Evolutionary conservation across 2,329 filamentous ascomycete species (phyloP).

Genomic region (Monilinia fructigena): DNA sequence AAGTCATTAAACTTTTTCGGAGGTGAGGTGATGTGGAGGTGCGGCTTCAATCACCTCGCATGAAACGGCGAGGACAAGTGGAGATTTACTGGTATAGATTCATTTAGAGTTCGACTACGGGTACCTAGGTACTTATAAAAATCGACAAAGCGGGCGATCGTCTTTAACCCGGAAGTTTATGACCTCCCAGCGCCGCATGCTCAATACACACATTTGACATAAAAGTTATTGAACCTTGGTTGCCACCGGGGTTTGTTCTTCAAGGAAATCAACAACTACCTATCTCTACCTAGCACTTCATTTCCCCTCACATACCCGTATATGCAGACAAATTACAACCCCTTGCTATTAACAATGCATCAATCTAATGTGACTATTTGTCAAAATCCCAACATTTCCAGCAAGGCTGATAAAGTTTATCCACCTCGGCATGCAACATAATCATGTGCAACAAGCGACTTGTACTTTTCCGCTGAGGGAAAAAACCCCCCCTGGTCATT

Average conservation of each 20-base stretch:
- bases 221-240: background rate
- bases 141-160: background rate
- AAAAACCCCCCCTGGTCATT: background rate
- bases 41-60: constrained; percentile 1
- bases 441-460: constrained; percentile 1
- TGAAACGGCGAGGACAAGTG: background rate
- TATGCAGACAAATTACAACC: background rate
- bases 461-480: background rate
- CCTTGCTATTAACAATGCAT: background rate
- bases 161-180: background rate
- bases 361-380: constrained; percentile 1
- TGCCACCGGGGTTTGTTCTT: background rate
- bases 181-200: background rate
- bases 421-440: constrained; percentile 7
- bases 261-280: background rate
- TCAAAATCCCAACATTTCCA: constrained; percentile 1
- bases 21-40: background rate
- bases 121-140: background rate
- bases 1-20: constrained; percentile 14
- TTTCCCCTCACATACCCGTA: background rate
- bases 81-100: background rate
- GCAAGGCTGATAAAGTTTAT: background rate
- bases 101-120: constrained; percentile 2
- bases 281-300: background rate
- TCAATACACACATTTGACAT: background rate